A percentile compares a stretch with the other conserved stretches of the same genome.
Conservation (phyloP, 495 filamentous ascomycete species). For the Pyrenula massariospora region DNA sequence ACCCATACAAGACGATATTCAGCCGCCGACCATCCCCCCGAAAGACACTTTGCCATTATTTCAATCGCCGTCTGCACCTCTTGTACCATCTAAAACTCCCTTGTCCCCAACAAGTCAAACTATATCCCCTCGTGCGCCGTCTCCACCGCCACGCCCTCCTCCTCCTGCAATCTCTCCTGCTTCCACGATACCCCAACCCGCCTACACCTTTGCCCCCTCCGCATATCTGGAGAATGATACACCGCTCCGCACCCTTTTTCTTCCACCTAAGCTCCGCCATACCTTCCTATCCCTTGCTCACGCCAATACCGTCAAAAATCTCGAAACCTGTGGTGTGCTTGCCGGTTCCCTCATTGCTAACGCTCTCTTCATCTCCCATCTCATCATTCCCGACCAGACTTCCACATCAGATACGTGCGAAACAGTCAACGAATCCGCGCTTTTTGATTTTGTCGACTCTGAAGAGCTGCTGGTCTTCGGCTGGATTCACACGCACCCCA, state of each 20-base stretch:
- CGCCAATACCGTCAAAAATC: conserved; percentile 63
- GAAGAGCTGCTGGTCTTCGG: conserved; percentile 83
- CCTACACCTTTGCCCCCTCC: conserved; percentile 70
- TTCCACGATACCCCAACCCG: conserved; percentile 28
- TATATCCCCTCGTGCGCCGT: conserved; percentile 8
- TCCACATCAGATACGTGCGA: conserved; percentile 89
- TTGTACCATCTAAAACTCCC: conserved; percentile 20
- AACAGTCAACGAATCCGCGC: conserved; percentile 67
- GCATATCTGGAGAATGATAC: conserved; percentile 82
- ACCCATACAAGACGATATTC: conserved; percentile 12
- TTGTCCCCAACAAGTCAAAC: conserved; percentile 4
- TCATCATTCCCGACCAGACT: conserved; percentile 85
- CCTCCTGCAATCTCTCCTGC: conserved; percentile 15
- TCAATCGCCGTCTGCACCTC: conserved; percentile 14
- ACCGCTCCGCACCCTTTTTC: conserved; percentile 75
- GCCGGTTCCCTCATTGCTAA: conserved; percentile 87
- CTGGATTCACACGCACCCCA: conserved; percentile 97
- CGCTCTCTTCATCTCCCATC: conserved; percentile 75
- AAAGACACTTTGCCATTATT: conserved; percentile 21
- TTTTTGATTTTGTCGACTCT: conserved; percentile 78
- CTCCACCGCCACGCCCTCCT: conserved; percentile 9
- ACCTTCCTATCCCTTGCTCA: conserved; percentile 61
- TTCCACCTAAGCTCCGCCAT: conserved; percentile 61
- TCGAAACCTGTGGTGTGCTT: conserved; percentile 91
- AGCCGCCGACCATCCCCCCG: conserved; percentile 37